Base-by-base conservation (phyloP, 306 rosid genomes). In the Trichosanthes truncata region DNA sequence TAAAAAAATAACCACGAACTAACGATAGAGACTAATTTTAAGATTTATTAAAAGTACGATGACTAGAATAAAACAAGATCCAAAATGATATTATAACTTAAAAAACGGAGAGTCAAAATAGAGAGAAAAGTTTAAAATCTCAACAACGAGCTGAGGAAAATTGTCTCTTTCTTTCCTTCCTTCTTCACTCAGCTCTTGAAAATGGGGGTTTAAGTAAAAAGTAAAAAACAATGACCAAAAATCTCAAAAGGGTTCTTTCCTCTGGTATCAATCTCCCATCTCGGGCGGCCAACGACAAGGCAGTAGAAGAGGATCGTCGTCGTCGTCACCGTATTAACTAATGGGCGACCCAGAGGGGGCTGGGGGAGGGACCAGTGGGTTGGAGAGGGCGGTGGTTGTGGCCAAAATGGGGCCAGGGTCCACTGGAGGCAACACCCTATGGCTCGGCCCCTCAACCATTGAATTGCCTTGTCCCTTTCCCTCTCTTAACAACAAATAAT, bases 381-480 rank as follows among this genome's bases (percentile, higher is more conserved):
- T 61, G 87, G 89, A 80, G 83, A 79, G 26, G 77, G 77, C 79
- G 87, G 89, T 84, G 86, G 82, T 68, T 75, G 69, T n/a, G 80
- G 81, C 86, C 80, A 41, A 46, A 48, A 26, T 14, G 85, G 82
- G 69, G n/a, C 48, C 33, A 80, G 87, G 63, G 72, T 45, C 89
- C 76, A 79, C 68, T 0, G 78, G 79, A 74, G 80, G 88, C 85
- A 90, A 75, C 80, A 75, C 80, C 75, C 85, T 84, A 86, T 86
- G 90, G 84, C 82, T 73, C 72, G 78, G 25, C 77, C 83, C 93
- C 80, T 31, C 66, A 40, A 71, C 75, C 80, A 82, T 87, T 88
- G 80, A 89, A 92, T 88, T 51, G 74, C 57, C 52, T 29, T 87
- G 88, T 87, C 85, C 84, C 80, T 80, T 86, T 57, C 76, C 87